Conservation (phyloP, 2,329 filamentous ascomycete genomes). For the Aschersonia sp. region DNA sequence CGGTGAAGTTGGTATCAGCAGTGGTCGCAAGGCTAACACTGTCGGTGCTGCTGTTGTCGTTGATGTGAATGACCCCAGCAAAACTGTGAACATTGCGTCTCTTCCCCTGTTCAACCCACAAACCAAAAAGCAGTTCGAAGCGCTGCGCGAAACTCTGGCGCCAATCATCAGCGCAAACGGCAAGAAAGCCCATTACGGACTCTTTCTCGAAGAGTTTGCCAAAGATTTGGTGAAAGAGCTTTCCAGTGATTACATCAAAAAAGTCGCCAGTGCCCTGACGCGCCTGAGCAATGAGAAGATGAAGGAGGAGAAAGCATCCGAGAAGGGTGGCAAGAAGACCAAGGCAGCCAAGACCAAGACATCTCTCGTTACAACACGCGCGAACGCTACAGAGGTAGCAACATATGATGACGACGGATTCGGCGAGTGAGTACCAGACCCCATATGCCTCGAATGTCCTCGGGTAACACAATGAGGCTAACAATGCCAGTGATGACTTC, state of each 20-base stretch:
- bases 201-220: constrained; percentile 83
- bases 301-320: constrained; percentile 91
- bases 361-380: constrained; percentile 53
- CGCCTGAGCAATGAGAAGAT: constrained; percentile 93
- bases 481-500: constrained; percentile 46
- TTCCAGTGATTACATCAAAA: constrained; percentile 90
- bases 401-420: constrained; percentile 68
- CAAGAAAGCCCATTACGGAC: constrained; percentile 80
- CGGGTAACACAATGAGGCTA: not conserved
- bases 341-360: constrained; percentile 96
- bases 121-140: constrained; percentile 75
- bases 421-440: constrained; percentile 55
- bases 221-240: constrained; percentile 82
- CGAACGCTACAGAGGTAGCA: constrained; percentile 52
- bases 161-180: constrained; percentile 61
- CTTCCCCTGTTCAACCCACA: constrained; percentile 80
- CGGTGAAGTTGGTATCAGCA: constrained; percentile 53
- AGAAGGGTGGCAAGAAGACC: constrained; percentile 91
- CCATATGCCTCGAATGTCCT: not conserved
- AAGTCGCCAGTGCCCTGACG: constrained; percentile 78
- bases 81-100: constrained; percentile 65
- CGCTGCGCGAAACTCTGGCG: constrained; percentile 62
- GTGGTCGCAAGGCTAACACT: constrained; percentile 52
- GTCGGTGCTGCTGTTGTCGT: constrained; percentile 52
- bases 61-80: constrained; percentile 58